phyloP scores from a whole-genome alignment of 768 basidiomycete genomes.

The Leccinum variicolor region DNA sequence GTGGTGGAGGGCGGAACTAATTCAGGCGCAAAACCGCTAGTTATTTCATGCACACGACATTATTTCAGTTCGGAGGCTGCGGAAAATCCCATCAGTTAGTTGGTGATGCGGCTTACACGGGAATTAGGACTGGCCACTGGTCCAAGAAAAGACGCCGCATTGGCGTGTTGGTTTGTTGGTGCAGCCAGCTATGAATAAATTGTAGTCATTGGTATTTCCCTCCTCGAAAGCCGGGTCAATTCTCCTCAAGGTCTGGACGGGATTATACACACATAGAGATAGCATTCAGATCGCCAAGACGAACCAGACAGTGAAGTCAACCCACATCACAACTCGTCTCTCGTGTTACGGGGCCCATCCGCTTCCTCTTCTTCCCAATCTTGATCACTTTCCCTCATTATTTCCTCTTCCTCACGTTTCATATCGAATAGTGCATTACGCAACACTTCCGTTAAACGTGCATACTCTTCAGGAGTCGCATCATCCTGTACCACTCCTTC shows the following conservation, averaged over 20 bases:
- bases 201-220: background rate
- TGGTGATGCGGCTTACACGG: constrained; percentile 8
- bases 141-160: constrained; percentile 8
- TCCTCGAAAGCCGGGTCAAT: constrained; percentile 1
- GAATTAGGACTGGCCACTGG: constrained; percentile 17
- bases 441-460: constrained; percentile 47
- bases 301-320: constrained; percentile 13
- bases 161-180: constrained; percentile 13
- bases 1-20: constrained; percentile 1
- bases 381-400: constrained; percentile 20
- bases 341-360: constrained; percentile 28
- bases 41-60: constrained; percentile 10
- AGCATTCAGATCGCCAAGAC: constrained; percentile 15
- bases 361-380: constrained; percentile 29
- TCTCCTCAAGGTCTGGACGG: background rate
- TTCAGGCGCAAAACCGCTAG: constrained; percentile 9
- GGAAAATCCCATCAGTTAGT: constrained; percentile 9
- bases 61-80: constrained; percentile 3
- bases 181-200: constrained; percentile 20
- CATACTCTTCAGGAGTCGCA: constrained; percentile 37
- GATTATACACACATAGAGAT: constrained; percentile 2
- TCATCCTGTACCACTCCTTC: constrained; percentile 23
- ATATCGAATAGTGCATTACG: constrained; percentile 53
- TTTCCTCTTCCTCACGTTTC: constrained; percentile 30
- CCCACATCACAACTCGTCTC: constrained; percentile 33